Base-by-base conservation (phyloP, 208 protist species). In the Crithidia thermophila region DNA sequence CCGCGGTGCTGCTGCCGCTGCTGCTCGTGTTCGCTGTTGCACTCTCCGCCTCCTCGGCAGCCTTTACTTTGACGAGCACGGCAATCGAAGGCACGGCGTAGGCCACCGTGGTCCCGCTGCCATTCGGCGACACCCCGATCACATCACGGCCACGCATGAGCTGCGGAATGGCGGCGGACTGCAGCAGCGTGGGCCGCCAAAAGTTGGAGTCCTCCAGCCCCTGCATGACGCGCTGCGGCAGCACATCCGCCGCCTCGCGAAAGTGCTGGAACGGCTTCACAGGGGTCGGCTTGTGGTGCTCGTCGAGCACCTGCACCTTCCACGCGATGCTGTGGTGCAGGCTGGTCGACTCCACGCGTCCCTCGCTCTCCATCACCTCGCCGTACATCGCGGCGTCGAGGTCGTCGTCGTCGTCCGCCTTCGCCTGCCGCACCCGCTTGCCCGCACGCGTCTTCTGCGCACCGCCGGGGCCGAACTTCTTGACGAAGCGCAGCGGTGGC, bases 41-140 rank as follows among this genome's bases (percentile, higher is more conserved):
- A 16, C 6, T 37, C 3, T 20, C 46, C 18, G 18, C 53, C 3
- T 58, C 37, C 51, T 63, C 52, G 2, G 43, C 7, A 16, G 47
- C 20, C 45, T 50, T 63, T 25, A 77, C 30, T 10, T 37, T 27
- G 33, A 73, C 45, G 11, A 88, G 51, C 25, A 80, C 50, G 5
- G 84, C 72, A n/a, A 93, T 72, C 11, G 87, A 74, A 0, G 97
- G 98, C 13, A 99, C 71, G n/a, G 96, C 91, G 80, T 99, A 99
- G 8, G 98, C 95, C 5, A 98, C 85, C 7, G 97, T 99, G 68
- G 99, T 98, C 20, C 98, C 98, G 50, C 83, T 95, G 55, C 98
- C 98, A n/a, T 97, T 99, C 42, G 94, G 87, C 11, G 98, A 94
- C 33, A 94, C 70, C 27, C 88, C 98, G 37, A 99, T 74, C 31